phyloP scores from a whole-genome alignment of 1,284 basidiomycete genomes.

The Rhizoctonia solani region DNA sequence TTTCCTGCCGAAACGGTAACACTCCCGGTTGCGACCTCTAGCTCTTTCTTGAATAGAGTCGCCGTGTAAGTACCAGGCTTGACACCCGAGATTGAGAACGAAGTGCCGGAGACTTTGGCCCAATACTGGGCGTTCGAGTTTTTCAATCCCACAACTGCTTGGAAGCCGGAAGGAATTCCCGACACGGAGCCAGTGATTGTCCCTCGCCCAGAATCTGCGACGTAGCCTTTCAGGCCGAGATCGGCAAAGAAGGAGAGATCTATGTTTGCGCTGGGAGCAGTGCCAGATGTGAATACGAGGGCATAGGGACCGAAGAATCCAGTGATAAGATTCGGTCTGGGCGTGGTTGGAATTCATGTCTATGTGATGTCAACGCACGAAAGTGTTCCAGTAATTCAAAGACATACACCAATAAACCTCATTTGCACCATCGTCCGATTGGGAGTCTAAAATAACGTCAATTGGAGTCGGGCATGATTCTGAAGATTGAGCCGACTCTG shows the following conservation, averaged over 20 bases:
- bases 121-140: constrained; percentile 55
- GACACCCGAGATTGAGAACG: constrained; percentile 53
- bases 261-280: constrained; percentile 37
- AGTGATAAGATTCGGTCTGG: constrained; percentile 34
- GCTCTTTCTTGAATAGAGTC: constrained; percentile 52
- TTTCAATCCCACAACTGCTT: constrained; percentile 49
- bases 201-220: constrained; percentile 52
- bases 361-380: neutral
- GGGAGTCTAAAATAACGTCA: neutral
- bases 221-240: constrained; percentile 53
- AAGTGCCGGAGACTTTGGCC: constrained; percentile 48
- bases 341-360: constrained; percentile 38
- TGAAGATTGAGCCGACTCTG: constrained; percentile 15
- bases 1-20: constrained; percentile 52
- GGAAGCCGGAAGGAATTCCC: constrained; percentile 49
- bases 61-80: constrained; percentile 55
- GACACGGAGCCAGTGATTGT: constrained; percentile 53
- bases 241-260: constrained; percentile 54
- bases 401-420: constrained; percentile 38
- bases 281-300: constrained; percentile 35
- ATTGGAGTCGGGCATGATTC: neutral
- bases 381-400: neutral
- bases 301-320: constrained; percentile 39
- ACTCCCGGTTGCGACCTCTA: constrained; percentile 51
- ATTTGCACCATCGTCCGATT: no score